Conservation (phyloP, 306 rosid species). For the Citrullus amarus region DNA sequence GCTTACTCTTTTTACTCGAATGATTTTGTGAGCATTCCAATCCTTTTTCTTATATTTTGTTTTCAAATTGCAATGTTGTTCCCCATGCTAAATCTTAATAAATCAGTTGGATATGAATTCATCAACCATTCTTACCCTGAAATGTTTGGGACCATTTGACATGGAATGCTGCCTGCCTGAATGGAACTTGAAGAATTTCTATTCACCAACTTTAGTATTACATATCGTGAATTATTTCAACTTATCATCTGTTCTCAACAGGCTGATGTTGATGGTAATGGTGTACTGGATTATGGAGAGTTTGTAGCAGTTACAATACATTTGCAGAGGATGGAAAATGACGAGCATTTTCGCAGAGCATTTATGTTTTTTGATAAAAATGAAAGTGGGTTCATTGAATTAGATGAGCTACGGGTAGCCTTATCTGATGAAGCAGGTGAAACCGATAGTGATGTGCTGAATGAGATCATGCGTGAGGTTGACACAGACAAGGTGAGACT, state of each 20-base stretch:
- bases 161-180: neutral
- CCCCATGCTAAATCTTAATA: neutral
- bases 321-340: slow-evolving; percentile 95
- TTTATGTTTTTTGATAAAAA: slow-evolving; percentile 80
- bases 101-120: neutral
- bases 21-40: neutral
- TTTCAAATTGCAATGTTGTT: neutral
- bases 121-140: neutral
- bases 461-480: slow-evolving; percentile 90
- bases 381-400: slow-evolving; percentile 81
- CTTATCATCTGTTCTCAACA: slow-evolving; percentile 14
- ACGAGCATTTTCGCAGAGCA: slow-evolving; percentile 83
- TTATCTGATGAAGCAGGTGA: slow-evolving; percentile 73
- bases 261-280: slow-evolving; percentile 99
- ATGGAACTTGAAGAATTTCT: neutral
- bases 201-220: neutral
- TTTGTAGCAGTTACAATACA: slow-evolving; percentile 97
- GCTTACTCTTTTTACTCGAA: neutral
- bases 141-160: neutral
- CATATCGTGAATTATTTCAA: neutral
- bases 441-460: slow-evolving; percentile 54
- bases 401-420: slow-evolving; percentile 62
- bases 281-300: slow-evolving; percentile 93
- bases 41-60: neutral
- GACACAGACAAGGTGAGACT: slow-evolving; percentile 87